phyloP scores from a whole-genome alignment of 768 basidiomycete species.

The Mycena sanguinolenta region DNA sequence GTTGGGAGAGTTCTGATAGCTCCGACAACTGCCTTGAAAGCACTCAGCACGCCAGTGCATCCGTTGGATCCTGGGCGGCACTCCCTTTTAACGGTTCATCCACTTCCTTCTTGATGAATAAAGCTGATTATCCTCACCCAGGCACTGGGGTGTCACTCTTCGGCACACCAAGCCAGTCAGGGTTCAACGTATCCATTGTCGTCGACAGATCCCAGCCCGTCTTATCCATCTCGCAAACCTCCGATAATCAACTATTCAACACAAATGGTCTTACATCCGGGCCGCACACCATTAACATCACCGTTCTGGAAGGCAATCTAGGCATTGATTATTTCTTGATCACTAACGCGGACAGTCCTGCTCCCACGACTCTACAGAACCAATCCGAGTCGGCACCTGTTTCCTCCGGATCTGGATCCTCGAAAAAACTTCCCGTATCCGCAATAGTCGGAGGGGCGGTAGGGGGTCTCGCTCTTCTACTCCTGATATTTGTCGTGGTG shows the following conservation, averaged over 20 bases:
- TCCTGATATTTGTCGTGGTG: background rate
- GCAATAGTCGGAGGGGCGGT: too few relatives aligned
- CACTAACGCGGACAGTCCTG: background rate
- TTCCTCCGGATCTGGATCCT: too few relatives aligned
- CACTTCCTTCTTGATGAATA: background rate
- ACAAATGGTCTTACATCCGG: background rate
- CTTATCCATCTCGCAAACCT: background rate
- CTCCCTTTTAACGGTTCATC: too few relatives aligned
- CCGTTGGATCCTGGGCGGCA: too few relatives aligned
- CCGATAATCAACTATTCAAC: background rate
- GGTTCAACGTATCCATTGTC: background rate
- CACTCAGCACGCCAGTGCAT: too few relatives aligned
- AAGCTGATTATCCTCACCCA: background rate
- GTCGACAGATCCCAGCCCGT: conserved; percentile 1
- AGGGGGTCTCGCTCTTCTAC: background rate
- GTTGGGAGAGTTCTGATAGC: too few relatives aligned
- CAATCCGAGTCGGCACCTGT: too few relatives aligned
- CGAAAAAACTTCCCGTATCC: background rate
- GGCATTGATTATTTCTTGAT: conserved; percentile 4
- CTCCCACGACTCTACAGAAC: background rate
- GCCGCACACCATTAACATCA: conserved; percentile 11
- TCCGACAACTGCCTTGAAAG: too few relatives aligned
- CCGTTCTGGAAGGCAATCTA: background rate
- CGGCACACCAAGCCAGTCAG: background rate
- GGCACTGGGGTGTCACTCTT: background rate